These are phyloP conservation scores for Pterocarpus santalinus DNA, from an alignment of 306 rosid genomes.

Conservation along the genomic window DNA sequence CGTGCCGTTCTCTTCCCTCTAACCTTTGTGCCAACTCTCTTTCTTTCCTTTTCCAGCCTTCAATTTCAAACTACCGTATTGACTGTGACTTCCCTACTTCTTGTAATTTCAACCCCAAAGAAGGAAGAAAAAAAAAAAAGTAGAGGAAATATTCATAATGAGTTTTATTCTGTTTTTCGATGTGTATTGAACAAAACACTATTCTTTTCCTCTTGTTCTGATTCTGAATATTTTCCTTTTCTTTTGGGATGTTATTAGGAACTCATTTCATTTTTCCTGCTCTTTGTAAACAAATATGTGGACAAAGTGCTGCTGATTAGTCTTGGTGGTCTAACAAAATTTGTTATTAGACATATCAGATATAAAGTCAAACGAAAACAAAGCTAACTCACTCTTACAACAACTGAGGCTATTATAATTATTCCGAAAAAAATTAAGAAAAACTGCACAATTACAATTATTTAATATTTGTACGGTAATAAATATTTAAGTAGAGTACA, in stretches of 20 bases:
- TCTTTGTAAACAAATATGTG: not conserved
- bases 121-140: not conserved
- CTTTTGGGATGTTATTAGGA: conserved; percentile 4
- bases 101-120: not conserved
- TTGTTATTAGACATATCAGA: not conserved
- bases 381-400: no score
- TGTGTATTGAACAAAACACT: not conserved
- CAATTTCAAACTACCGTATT: conserved; percentile 38
- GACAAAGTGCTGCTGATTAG: no score
- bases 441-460: no score
- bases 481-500: no score
- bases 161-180: not conserved
- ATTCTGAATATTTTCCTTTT: conserved; percentile 2
- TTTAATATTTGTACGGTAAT: no score
- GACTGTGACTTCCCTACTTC: conserved; percentile 28
- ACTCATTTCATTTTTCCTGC: not conserved
- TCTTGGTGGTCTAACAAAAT: not conserved
- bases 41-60: conserved; percentile 25
- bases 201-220: conserved; percentile 33
- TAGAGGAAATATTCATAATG: not conserved
- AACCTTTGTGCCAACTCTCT: not conserved
- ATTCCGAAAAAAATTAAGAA: no score
- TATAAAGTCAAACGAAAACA: not conserved
- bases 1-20: conserved; percentile 49
- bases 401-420: no score